Conservation (phyloP, 306 rosid species). For the Pterocarpus macrocarpus region DNA sequence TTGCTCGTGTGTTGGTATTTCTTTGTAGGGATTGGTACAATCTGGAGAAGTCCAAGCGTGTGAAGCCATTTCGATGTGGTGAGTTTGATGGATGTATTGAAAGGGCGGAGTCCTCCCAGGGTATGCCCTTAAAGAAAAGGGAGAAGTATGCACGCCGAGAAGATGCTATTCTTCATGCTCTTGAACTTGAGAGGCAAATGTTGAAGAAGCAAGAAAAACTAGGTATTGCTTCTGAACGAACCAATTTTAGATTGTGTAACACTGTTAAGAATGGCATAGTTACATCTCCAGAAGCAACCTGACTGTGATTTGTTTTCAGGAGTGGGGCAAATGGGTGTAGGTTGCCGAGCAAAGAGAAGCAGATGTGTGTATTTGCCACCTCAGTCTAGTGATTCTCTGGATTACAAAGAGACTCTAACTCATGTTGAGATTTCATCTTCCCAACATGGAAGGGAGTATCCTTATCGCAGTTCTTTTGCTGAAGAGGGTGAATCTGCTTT, state of each 20-base stretch:
- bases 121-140: constrained; percentile 93
- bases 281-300: constrained; percentile 54
- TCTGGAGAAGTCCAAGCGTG: constrained; percentile 97
- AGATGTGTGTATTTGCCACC: constrained; percentile 66
- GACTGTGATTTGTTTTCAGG: constrained; percentile 67
- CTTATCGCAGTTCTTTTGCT: constrained; percentile 60
- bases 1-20: constrained; percentile 40
- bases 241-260: constrained; percentile 51
- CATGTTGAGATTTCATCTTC: constrained; percentile 65
- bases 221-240: constrained; percentile 58
- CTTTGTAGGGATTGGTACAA: constrained; percentile 93
- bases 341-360: constrained; percentile 78
- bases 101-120: constrained; percentile 88
- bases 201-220: constrained; percentile 69
- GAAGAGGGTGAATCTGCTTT: constrained; percentile 81
- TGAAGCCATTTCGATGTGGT: constrained; percentile 91
- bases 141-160: constrained; percentile 99
- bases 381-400: constrained; percentile 85
- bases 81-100: constrained; percentile 96
- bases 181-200: constrained; percentile 84
- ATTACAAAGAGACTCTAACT: constrained; percentile 63
- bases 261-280: constrained; percentile 53
- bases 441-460: constrained; percentile 57
- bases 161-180: constrained; percentile 97
- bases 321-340: constrained; percentile 59